These are phyloP conservation scores for Stephanodiscus triporus DNA, from an alignment of 108 stramenopile genomes.

Conservation along the genomic window DNA sequence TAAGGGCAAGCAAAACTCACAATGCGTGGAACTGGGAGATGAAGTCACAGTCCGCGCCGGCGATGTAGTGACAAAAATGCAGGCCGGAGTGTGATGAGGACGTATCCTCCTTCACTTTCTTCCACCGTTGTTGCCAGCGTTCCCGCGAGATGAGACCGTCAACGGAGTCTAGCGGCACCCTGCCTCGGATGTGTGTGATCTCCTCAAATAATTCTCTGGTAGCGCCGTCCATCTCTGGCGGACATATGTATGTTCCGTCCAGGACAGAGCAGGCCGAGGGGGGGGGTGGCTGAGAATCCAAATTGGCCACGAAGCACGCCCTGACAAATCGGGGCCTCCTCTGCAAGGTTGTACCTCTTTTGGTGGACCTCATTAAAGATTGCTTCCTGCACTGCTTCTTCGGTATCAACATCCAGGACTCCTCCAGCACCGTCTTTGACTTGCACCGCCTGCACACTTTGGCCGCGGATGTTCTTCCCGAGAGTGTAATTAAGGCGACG, in stretches of 20 bases:
- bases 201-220: too few species aligned
- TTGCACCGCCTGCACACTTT: slow-evolving; percentile 22
- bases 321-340: slow-evolving; percentile 19
- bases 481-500: slow-evolving; percentile 9
- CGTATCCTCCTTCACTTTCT: slow-evolving; percentile 2
- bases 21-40: too few species aligned
- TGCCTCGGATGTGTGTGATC: too few species aligned
- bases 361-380: not conserved
- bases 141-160: too few species aligned
- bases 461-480: not conserved
- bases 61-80: slow-evolving; percentile 2
- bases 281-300: not conserved
- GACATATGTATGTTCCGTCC: too few species aligned
- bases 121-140: slow-evolving; percentile 1
- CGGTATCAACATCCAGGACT: not conserved
- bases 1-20: not conserved
- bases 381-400: slow-evolving; percentile 6
- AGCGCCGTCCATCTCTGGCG: too few species aligned
- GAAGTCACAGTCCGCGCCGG: not conserved
- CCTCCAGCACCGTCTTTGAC: not conserved
- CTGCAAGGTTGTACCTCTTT: not conserved
- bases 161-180: too few species aligned
- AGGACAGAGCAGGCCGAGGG: too few species aligned
- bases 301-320: slow-evolving; percentile 8
- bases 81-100: not conserved